phyloP scores from a whole-genome alignment of 768 basidiomycete genomes.

The Pholiota microspora region DNA sequence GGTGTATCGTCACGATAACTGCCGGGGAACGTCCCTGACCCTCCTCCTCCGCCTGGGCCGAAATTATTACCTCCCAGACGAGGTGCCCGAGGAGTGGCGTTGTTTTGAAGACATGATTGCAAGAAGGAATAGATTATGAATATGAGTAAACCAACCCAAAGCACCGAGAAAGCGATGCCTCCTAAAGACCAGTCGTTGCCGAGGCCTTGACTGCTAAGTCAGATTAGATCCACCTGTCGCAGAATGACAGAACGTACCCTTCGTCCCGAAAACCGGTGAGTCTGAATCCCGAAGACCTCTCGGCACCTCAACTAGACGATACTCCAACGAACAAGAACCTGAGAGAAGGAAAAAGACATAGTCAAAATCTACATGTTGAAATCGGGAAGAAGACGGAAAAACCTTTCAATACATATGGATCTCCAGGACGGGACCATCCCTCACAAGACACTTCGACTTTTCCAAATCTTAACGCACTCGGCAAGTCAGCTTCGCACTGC shows the following conservation, averaged over 20 bases:
- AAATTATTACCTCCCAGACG: conserved; percentile 29
- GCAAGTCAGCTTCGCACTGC: conserved; percentile 89
- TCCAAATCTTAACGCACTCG: conserved; percentile 79
- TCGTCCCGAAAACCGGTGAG: conserved; percentile 24
- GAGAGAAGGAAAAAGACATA: not conserved
- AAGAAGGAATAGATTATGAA: conserved; percentile 60
- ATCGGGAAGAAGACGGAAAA: conserved; percentile 6
- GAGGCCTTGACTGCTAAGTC: too few relatives aligned
- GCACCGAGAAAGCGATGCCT: conserved; percentile 48
- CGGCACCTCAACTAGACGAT: conserved; percentile 74
- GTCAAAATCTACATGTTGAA: not conserved
- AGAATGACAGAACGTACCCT: conserved; percentile 22
- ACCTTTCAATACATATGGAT: conserved; percentile 86
- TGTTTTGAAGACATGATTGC: conserved; percentile 46
- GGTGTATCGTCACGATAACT: conserved; percentile 33
- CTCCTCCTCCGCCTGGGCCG: conserved; percentile 37
- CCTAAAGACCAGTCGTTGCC: conserved; percentile 47
- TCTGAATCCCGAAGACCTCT: conserved; percentile 34
- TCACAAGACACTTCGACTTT: conserved; percentile 86
- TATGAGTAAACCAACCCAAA: conserved; percentile 54
- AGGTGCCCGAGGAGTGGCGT: conserved; percentile 25
- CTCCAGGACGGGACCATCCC: conserved; percentile 83
- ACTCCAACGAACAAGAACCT: conserved; percentile 90
- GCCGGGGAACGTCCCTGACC: conserved; percentile 50
- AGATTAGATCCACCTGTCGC: too few relatives aligned